Base-by-base conservation (phyloP, 768 basidiomycete genomes). In the Amanita phalloides region DNA sequence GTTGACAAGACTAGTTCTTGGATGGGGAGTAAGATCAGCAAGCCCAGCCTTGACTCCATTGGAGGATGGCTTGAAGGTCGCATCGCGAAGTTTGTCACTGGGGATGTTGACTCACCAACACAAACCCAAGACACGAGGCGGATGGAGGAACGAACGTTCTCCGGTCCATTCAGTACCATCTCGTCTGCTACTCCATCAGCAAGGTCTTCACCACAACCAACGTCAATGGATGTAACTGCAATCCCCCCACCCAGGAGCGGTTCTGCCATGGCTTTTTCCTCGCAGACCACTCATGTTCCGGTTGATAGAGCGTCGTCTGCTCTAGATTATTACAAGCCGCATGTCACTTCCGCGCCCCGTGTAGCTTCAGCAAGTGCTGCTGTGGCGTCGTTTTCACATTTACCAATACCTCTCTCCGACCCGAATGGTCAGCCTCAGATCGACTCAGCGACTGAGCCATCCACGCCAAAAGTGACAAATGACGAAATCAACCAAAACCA, bases 31-130 rank as follows among this genome's bases (percentile, higher is more conserved):
- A 93, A 90, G 63, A 73, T 94, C 56, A 76, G 82, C 33, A 92
- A 94, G 60, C 93, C 96, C 2, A 95, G 89, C 54, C 74, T 98
- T 43, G 93, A 97, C 63, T 84, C 83, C 32, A 81, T 98, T 45
- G 88, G 93, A 25, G 85, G 82, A 41, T 97, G 93, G 86, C 74
- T 98, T 23, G 95, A 92, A 67, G 86, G 89, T 10, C 80, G 87
- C 14, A 80, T 99, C 61, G 91, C 91, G 13, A 94, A 94, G 62
- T 84, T 99, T 58, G 92, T 99, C 54, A 90, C 94, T 7, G 96
- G 95, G 2, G 93, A 96, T 48, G 78, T 73, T n/a, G 86, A 86
- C 8, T 69, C 71, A 13, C 66, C 76, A 9, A 60, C 64, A 5
- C 64, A 64, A 10, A 71, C 67, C 35, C 71, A 71, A 32, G 66